phyloP scores from a whole-genome alignment of 192 early-diverging fungal species.

The Jimgerdemannia flammicorona region DNA sequence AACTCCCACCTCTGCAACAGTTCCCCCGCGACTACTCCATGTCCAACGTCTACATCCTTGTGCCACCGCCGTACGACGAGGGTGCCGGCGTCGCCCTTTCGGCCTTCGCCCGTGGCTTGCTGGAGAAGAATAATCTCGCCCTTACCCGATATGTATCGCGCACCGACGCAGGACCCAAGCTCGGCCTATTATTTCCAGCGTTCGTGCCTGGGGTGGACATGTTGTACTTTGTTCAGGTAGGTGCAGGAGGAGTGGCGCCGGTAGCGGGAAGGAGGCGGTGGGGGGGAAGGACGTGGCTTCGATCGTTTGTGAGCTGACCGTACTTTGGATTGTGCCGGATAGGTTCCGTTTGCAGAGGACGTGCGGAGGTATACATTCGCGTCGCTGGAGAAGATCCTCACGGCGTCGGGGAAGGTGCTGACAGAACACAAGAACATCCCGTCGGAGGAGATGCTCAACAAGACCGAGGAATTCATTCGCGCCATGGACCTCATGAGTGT shows the following conservation, averaged over 20 bases:
- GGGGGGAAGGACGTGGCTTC: not conserved
- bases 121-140: constrained; percentile 48
- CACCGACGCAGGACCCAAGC: constrained; percentile 49
- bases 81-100: constrained; percentile 38
- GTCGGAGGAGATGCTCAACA: constrained; percentile 44
- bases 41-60: constrained; percentile 45
- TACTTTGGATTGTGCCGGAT: constrained; percentile 1
- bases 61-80: constrained; percentile 39
- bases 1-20: constrained; percentile 22
- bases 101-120: constrained; percentile 44
- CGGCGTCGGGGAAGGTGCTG: constrained; percentile 35
- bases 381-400: constrained; percentile 38
- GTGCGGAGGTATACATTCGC: constrained; percentile 49
- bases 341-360: constrained; percentile 70
- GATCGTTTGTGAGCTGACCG: constrained; percentile 8
- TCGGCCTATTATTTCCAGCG: constrained; percentile 60
- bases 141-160: constrained; percentile 58
- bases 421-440: constrained; percentile 41
- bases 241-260: not conserved
- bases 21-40: constrained; percentile 52
- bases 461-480: constrained; percentile 53
- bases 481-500: constrained; percentile 55
- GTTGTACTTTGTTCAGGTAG: constrained; percentile 44
- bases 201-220: constrained; percentile 30
- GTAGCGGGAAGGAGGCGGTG: not conserved